Evolutionary conservation across 2,329 filamentous ascomycete species (phyloP).

Genomic region (Ophiostoma pallidulum): DNA sequence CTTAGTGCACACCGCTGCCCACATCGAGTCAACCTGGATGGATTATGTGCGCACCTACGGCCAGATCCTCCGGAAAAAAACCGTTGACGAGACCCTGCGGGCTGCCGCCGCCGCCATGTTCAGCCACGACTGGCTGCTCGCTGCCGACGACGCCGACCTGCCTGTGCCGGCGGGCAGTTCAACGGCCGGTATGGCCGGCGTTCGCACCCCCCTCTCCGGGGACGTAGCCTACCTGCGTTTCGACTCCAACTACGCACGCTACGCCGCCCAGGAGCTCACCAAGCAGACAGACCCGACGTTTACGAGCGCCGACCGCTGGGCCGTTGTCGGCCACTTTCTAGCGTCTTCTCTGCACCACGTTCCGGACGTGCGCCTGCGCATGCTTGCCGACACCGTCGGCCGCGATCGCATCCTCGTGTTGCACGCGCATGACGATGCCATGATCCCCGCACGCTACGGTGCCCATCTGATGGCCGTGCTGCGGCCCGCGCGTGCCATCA

Average conservation of each 20-base stretch:
- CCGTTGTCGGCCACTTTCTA: constrained; percentile 66
- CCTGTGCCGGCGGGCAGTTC: too few relatives aligned
- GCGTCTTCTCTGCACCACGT: constrained; percentile 76
- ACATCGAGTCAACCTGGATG: constrained; percentile 48
- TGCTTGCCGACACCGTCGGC: constrained; percentile 58
- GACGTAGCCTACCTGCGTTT: constrained; percentile 33
- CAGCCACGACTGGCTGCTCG: constrained; percentile 49
- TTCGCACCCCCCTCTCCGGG: neutral
- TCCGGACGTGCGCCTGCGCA: constrained; percentile 51
- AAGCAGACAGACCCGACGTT: constrained; percentile 60
- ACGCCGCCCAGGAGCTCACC: constrained; percentile 64
- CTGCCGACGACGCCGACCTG: constrained; percentile 46
- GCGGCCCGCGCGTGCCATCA: constrained; percentile 47
- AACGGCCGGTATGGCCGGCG: constrained; percentile 11
- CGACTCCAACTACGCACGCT: constrained; percentile 68
- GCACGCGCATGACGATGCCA: constrained; percentile 63
- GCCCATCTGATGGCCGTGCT: constrained; percentile 56
- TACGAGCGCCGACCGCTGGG: constrained; percentile 37
- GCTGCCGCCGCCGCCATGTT: constrained; percentile 60
- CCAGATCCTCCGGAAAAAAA: constrained; percentile 56
- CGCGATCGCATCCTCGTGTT: constrained; percentile 64
- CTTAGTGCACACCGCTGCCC: constrained; percentile 51
- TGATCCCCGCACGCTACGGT: constrained; percentile 64
- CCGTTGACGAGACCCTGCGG: constrained; percentile 55
- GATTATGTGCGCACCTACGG: constrained; percentile 53